Conservation (phyloP, 2,329 filamentous ascomycete species). For the Bimuria novae-zelandiae region DNA sequence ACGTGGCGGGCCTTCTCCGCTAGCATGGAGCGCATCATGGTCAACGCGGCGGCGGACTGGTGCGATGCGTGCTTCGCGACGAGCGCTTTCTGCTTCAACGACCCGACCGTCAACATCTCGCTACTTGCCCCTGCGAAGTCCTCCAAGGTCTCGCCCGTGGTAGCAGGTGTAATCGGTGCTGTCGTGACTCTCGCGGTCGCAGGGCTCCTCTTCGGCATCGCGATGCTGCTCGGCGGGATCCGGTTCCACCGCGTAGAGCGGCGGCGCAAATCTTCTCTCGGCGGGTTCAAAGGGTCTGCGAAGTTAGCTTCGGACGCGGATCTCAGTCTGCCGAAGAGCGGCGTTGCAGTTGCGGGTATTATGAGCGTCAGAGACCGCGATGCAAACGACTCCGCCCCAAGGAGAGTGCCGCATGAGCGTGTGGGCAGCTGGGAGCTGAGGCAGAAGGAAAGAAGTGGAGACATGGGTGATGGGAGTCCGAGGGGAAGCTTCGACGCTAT, state of each 20-base stretch:
- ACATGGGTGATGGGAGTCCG: conserved; percentile 29
- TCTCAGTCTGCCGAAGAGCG: conserved; percentile 53
- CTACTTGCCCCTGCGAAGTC: not conserved
- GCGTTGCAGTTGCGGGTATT: conserved; percentile 38
- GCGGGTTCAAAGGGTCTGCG: conserved; percentile 60
- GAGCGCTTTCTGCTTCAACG: conserved; percentile 56
- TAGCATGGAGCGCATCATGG: conserved; percentile 50
- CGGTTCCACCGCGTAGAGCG: conserved; percentile 48
- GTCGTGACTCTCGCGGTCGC: conserved; percentile 56
- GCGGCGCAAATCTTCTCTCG: conserved; percentile 31
- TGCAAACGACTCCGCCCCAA: conserved; percentile 3
- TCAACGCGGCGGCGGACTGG: conserved; percentile 56
- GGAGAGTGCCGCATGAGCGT: conserved; percentile 54
- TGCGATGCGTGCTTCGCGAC: conserved; percentile 54
- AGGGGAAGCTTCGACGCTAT: conserved; percentile 54
- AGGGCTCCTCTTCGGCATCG: conserved; percentile 47
- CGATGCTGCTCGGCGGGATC: conserved; percentile 53
- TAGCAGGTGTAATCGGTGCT: conserved; percentile 62
- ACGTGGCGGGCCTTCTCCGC: conserved; percentile 56
- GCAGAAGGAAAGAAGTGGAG: conserved; percentile 37
- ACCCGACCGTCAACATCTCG: conserved; percentile 13
- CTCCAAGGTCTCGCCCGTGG: conserved; percentile 45
- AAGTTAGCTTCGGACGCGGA: conserved; percentile 62
- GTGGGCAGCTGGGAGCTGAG: conserved; percentile 63
- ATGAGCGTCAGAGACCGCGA: conserved; percentile 27